phyloP scores from a whole-genome alignment of 345 rosid species.

The Eucalyptus viminalis region DNA sequence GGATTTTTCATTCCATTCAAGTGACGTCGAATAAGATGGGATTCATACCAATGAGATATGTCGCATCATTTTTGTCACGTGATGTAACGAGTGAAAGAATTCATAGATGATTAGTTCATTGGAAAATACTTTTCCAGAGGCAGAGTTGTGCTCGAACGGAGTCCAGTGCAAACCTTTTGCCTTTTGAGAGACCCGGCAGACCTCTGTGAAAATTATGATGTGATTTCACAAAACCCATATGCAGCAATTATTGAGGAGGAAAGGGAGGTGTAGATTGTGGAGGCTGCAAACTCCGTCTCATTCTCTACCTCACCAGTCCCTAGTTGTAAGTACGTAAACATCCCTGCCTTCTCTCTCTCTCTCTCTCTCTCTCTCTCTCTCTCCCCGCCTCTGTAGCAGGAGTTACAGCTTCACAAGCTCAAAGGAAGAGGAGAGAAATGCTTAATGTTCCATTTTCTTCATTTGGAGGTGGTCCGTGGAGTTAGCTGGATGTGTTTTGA shows the following conservation, averaged over 20 bases:
- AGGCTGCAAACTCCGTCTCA: not conserved
- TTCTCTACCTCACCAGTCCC: too few relatives aligned
- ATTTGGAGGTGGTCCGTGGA: rapidly evolving
- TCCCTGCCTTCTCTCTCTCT: not conserved
- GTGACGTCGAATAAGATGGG: too few relatives aligned
- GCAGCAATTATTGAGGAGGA: too few relatives aligned
- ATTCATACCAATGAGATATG: too few relatives aligned
- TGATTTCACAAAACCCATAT: not conserved
- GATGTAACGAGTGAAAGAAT: too few relatives aligned
- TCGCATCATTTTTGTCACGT: too few relatives aligned
- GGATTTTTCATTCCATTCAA: too few relatives aligned
- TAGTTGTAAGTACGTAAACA: not conserved
- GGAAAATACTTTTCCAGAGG: too few relatives aligned
- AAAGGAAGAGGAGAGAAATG: not conserved
- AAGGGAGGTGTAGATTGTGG: not conserved
- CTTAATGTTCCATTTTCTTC: not conserved
- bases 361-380: not conserved
- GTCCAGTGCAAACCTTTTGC: too few relatives aligned
- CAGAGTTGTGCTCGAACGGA: rapidly evolving
- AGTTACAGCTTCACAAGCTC: not conserved
- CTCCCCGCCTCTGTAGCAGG: rapidly evolving
- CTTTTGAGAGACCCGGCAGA: not conserved
- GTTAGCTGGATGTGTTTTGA: too few relatives aligned
- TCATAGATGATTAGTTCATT: too few relatives aligned
- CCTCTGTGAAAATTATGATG: not conserved